A percentile compares a stretch with the other conserved stretches of the same genome.
phyloP scores from a whole-genome alignment of 345 rosid genomes.

The Aquilaria sinensis region DNA sequence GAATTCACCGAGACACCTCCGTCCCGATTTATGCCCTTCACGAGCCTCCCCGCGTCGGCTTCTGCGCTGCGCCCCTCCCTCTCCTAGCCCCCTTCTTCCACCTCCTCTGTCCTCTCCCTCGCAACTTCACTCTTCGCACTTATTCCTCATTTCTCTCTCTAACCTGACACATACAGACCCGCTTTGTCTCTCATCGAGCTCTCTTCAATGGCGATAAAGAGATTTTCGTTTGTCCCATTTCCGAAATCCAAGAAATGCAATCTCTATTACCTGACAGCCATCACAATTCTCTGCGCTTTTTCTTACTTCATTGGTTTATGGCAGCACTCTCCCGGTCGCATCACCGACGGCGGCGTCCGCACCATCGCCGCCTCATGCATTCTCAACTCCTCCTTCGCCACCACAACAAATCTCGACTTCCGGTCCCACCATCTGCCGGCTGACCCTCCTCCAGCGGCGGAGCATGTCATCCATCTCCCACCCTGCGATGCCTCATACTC shows the following conservation, averaged over 20 bases:
- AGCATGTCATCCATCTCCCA: constrained; percentile 34
- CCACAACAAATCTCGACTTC: constrained; percentile 32
- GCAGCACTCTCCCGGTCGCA: constrained; percentile 21
- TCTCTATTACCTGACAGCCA: constrained; percentile 33
- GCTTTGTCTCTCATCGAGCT: not conserved
- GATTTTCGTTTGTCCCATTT: not conserved
- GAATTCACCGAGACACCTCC: too few species aligned
- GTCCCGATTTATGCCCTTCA: too few species aligned
- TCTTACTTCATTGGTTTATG: constrained; percentile 45
- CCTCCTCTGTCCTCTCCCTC: too few species aligned
- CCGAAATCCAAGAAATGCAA: constrained; percentile 35
- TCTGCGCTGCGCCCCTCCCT: too few species aligned
- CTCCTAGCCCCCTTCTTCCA: too few species aligned
- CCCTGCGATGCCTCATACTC: constrained; percentile 36
- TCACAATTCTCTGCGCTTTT: constrained; percentile 35
- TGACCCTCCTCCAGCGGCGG: constrained; percentile 28
- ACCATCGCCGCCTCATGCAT: constrained; percentile 11
- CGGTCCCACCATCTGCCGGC: constrained; percentile 39
- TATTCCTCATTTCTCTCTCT: too few species aligned
- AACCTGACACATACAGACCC: not conserved
- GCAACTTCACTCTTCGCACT: too few species aligned
- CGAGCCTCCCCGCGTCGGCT: too few species aligned
- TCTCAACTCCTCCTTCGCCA: constrained; percentile 4
- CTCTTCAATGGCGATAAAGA: constrained; percentile 5
- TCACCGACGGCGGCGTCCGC: constrained; percentile 18